Conservation (phyloP, 768 basidiomycete species). For the Phanerochaete sordida region DNA sequence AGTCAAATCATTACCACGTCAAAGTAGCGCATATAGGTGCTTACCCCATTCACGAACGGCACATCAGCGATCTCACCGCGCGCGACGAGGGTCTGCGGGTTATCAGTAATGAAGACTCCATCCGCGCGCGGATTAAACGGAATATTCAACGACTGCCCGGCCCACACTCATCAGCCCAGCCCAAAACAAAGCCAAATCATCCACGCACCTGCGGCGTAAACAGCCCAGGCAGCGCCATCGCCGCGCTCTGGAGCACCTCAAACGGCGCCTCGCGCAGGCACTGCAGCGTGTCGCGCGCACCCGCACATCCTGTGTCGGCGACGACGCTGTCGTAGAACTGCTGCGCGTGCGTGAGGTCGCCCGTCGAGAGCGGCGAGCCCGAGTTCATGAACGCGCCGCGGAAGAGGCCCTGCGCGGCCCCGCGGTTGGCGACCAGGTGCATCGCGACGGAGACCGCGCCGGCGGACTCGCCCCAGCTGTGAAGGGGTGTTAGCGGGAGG, state of each 20-base stretch:
- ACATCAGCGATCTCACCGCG: constrained; percentile 44
- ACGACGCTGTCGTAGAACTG: constrained; percentile 40
- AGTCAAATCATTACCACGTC: too few relatives aligned
- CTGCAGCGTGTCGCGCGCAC: constrained; percentile 32
- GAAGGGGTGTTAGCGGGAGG: background rate
- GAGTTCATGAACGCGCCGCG: constrained; percentile 36
- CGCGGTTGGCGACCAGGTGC: constrained; percentile 25
- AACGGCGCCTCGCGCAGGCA: constrained; percentile 43
- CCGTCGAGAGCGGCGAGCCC: constrained; percentile 14
- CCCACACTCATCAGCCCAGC: background rate
- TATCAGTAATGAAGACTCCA: constrained; percentile 44
- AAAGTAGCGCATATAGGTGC: too few relatives aligned
- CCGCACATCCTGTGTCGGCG: constrained; percentile 31
- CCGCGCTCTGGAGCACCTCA: constrained; percentile 24
- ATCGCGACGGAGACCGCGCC: constrained; percentile 33
- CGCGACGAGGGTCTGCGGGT: constrained; percentile 35
- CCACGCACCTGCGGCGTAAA: constrained; percentile 19
- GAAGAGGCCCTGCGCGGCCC: constrained; percentile 24
- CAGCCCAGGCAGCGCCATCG: constrained; percentile 29
- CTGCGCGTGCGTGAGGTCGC: constrained; percentile 26
- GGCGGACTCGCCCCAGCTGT: constrained; percentile 34
- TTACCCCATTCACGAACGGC: constrained; percentile 42
- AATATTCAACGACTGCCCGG: constrained; percentile 19
- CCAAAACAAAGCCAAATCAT: background rate
- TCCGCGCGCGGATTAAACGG: constrained; percentile 49